phyloP scores from a whole-genome alignment of 1,139 yeast genomes.

The Lizanozyma gosingica region DNA sequence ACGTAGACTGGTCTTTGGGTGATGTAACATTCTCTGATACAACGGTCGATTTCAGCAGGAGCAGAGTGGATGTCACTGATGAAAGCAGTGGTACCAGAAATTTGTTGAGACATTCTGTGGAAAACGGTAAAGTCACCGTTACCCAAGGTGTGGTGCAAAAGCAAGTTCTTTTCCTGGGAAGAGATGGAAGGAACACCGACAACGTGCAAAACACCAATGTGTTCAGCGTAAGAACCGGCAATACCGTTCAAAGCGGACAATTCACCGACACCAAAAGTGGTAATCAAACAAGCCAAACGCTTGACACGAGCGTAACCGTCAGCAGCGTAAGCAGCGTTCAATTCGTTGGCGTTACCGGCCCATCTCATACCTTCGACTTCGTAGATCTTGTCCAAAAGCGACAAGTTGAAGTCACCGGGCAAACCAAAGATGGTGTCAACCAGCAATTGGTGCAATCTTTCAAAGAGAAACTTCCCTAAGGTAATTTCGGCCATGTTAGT shows the following conservation, averaged over 20 bases:
- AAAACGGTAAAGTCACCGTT: conserved; percentile 39
- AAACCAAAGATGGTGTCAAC: conserved; percentile 34
- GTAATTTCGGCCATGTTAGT: conserved; percentile 34
- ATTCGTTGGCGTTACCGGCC: conserved; percentile 38
- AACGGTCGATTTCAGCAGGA: conserved; percentile 61
- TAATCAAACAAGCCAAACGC: conserved; percentile 28
- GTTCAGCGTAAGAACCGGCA: conserved; percentile 36
- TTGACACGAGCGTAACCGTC: conserved; percentile 35
- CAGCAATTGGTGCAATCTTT: conserved; percentile 32
- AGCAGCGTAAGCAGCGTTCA: conserved; percentile 36
- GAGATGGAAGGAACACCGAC: conserved; percentile 33
- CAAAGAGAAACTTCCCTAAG: conserved; percentile 35
- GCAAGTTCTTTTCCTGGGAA: conserved; percentile 27
- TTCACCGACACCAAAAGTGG: conserved; percentile 38
- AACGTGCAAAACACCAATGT: conserved; percentile 31
- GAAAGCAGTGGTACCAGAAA: conserved; percentile 57
- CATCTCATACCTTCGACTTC: conserved; percentile 30
- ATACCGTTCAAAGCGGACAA: conserved; percentile 32
- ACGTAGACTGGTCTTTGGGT: conserved; percentile 78
- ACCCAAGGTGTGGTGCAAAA: conserved; percentile 38
- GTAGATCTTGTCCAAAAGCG: conserved; percentile 28
- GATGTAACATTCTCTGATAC: conserved; percentile 63
- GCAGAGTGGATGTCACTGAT: conserved; percentile 56
- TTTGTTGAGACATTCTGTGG: conserved; percentile 49
- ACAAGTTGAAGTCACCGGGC: conserved; percentile 34